phyloP scores from a whole-genome alignment of 208 protist genomes.

The Naegleria fowleri region DNA sequence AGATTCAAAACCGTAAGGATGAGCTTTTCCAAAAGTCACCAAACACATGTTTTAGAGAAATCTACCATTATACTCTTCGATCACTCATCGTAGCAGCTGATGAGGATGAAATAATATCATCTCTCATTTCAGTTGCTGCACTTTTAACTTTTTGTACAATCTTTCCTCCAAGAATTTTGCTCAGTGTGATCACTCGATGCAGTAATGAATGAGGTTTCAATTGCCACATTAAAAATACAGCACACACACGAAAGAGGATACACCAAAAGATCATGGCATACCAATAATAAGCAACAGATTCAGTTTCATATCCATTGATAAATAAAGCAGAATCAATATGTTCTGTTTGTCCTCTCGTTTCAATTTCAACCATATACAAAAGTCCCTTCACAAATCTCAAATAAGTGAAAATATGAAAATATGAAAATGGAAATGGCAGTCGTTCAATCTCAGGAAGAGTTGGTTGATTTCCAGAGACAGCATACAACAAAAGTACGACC shows the following conservation, averaged over 20 bases:
- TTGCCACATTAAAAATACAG: not conserved
- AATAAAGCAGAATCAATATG: not conserved
- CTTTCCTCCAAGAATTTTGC: too few species aligned
- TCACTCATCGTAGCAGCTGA: too few species aligned
- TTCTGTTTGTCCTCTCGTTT: not conserved
- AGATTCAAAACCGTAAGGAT: too few species aligned
- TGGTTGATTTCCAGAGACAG: not conserved
- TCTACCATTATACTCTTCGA: too few species aligned
- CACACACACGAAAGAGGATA: not conserved
- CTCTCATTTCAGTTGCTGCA: too few species aligned
- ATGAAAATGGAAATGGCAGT: not conserved
- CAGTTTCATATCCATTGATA: not conserved
- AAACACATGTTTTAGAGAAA: too few species aligned
- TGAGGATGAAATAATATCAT: too few species aligned
- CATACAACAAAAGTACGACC: not conserved
- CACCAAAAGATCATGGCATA: not conserved
- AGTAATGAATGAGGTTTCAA: not conserved
- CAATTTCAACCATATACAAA: not conserved
- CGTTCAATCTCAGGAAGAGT: not conserved
- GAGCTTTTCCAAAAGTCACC: too few species aligned
- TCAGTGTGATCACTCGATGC: too few species aligned
- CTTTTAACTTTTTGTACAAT: too few species aligned
- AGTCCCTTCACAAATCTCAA: not conserved
- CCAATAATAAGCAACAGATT: not conserved
- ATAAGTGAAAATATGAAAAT: not conserved